Evolutionary conservation across 176 grass and related monocot species (phyloP), one percentile per base, ranked within the genome.

Genomic region (Luzula sylvatica): DNA sequence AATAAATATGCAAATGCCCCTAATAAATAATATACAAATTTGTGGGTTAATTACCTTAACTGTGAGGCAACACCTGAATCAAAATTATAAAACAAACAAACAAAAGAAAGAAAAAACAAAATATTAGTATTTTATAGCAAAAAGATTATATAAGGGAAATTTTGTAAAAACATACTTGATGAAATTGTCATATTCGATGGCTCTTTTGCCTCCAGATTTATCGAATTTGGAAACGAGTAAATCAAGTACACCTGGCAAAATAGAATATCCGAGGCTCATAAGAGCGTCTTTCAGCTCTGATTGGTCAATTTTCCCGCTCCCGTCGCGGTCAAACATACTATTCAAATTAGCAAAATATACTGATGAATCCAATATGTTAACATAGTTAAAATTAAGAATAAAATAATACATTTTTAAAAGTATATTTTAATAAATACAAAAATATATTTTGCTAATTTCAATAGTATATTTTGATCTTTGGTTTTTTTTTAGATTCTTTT

Each of bases 101-200:
- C 42, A 71, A 3, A 8, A 22, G 44, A 48, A 68, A 45, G 2
- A 17, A 44, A 17, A 12, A 15, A 58, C 27, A 11, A 58, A 26
- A 20, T 53, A 16, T 12, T 19, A 16, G 16, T 53, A 11, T 53
- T 20, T 22, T 9, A 25, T 20, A 17, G 18, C 18, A 11, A 57
- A 17, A 32, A 17, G 14, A 28, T 18, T 3, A 57, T 24, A 22
- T 52, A 15, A 52, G 2, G 18, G 42, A 17, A 15, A 5, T n/a
- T n/a, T n/a, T n/a, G n/a, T 46, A 8, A 32, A 2, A 30, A 70
- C 80, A 86, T 87, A 96, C 90, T 96, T 84, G 7, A 96, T 96
- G 46, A 96, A 96, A 82, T 89, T 96, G 54, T 96, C 84, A 41
- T 89, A 96, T 69, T 96, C 90, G 5, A 96, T 76, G 1, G 84